These are phyloP conservation scores for Ophiostoma sp. DNA, from an alignment of 2,329 filamentous ascomycete species.

Conservation along the genomic window DNA sequence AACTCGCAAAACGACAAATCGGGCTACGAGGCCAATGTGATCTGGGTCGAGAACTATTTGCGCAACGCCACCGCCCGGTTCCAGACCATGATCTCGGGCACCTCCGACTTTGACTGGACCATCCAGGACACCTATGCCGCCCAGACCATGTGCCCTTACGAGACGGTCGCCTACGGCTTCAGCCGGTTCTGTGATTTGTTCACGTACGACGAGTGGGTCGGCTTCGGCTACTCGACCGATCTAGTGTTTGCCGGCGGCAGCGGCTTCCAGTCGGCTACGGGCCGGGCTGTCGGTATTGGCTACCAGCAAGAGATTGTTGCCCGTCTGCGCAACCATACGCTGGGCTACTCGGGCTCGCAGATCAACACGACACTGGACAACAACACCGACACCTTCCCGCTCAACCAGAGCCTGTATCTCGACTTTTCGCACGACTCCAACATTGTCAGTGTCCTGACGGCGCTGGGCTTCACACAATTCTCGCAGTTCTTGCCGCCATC, in stretches of 20 bases:
- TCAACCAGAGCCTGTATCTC: conserved; percentile 72
- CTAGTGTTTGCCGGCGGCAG: conserved; percentile 62
- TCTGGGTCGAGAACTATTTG: conserved; percentile 68
- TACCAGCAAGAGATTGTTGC: conserved; percentile 73
- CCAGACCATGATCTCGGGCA: conserved; percentile 48
- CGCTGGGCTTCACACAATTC: conserved; percentile 73
- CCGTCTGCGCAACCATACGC: conserved; percentile 65
- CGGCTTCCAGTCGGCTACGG: conserved; percentile 64
- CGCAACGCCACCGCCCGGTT: conserved; percentile 63
- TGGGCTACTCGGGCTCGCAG: conserved; percentile 58
- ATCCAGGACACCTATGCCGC: conserved; percentile 63
- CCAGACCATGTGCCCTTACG: conserved; percentile 74
- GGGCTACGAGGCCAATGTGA: conserved; percentile 53
- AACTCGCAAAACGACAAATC: conserved; percentile 56
- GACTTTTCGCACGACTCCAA: conserved; percentile 80
- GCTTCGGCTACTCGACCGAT: conserved; percentile 71
- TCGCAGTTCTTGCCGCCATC: conserved; percentile 57
- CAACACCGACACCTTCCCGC: conserved; percentile 67
- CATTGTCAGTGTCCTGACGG: conserved; percentile 67
- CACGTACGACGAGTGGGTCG: conserved; percentile 71
- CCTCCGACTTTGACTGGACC: conserved; percentile 60
- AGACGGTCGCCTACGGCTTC: conserved; percentile 74
- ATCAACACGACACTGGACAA: conserved; percentile 71
- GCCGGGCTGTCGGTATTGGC: conserved; percentile 70
- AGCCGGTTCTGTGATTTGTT: conserved; percentile 74